Evolutionary conservation across 2,329 filamentous ascomycete genomes (phyloP).

Genomic region (Cytospora chrysosperma): DNA sequence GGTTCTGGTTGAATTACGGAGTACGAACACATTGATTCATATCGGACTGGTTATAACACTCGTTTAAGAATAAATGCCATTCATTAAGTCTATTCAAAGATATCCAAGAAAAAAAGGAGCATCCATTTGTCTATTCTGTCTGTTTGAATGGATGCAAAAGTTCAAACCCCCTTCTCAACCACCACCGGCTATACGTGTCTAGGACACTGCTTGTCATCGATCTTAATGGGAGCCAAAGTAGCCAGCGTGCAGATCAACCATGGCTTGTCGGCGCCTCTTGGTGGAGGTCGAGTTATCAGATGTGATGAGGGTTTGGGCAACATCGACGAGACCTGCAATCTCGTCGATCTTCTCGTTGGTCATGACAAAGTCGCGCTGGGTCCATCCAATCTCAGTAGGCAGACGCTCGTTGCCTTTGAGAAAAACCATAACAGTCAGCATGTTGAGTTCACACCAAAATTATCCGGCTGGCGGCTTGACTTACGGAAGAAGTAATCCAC

Average conservation of each 20-base stretch:
- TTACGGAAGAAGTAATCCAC: slow-evolving; percentile 48
- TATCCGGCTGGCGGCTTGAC: slow-evolving; percentile 17
- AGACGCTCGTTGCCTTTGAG: slow-evolving; percentile 27
- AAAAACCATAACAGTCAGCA: not conserved
- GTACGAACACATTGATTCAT: no score
- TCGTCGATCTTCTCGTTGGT: no score
- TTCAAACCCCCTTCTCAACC: no score
- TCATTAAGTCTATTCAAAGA: no score
- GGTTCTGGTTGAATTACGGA: no score
- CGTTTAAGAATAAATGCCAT: no score
- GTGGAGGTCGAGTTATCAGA: not conserved
- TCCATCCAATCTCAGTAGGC: slow-evolving; percentile 28
- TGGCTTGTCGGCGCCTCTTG: not conserved
- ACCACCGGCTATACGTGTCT: not conserved
- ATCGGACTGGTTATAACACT: no score
- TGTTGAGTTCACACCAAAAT: not conserved
- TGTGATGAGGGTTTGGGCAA: not conserved
- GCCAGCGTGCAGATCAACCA: not conserved
- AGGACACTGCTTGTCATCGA: not conserved
- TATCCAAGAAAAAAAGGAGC: no score
- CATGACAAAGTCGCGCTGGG: no score
- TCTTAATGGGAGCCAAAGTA: not conserved
- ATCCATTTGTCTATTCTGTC: no score
- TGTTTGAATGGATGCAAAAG: no score
- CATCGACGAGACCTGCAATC: no score